Conservation (phyloP, 2,329 filamentous ascomycete species). For the Colletotrichum liriopes region DNA sequence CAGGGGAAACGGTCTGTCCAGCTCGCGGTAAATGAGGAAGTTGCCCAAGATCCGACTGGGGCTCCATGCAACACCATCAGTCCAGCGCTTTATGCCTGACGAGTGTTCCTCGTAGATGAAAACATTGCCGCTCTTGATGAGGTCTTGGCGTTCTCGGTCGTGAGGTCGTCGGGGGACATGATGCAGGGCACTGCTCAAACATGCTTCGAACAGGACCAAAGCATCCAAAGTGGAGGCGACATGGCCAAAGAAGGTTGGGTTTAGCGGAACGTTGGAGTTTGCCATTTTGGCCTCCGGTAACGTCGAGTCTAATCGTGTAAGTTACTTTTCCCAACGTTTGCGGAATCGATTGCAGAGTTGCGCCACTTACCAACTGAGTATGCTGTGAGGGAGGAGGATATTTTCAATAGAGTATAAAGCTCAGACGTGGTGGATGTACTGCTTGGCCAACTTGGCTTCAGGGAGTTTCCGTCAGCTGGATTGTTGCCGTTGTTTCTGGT, state of each 20-base stretch:
- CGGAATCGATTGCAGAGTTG: conserved; percentile 15
- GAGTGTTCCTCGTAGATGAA: conserved; percentile 95
- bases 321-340: conserved; percentile 32
- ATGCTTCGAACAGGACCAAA: conserved; percentile 85
- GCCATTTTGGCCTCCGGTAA: conserved; percentile 39
- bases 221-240: conserved; percentile 82
- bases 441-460: not conserved
- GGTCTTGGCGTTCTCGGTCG: conserved; percentile 82
- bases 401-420: not conserved
- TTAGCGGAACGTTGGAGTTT: conserved; percentile 61
- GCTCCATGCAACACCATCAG: conserved; percentile 92
- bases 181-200: conserved; percentile 77
- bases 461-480: not conserved
- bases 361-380: conserved; percentile 34
- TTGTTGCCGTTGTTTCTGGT: not conserved
- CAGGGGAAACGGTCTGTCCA: conserved; percentile 83
- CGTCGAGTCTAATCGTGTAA: conserved; percentile 40
- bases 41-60: conserved; percentile 89
- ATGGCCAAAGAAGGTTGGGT: conserved; percentile 78
- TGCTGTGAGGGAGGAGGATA: not conserved
- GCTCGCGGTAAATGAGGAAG: conserved; percentile 88
- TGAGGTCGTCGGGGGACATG: conserved; percentile 89
- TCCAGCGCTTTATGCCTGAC: conserved; percentile 95
- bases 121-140: conserved; percentile 88
- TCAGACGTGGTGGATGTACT: not conserved